phyloP scores from a whole-genome alignment of 495 filamentous ascomycete species.

The Geoglossum glabrum region DNA sequence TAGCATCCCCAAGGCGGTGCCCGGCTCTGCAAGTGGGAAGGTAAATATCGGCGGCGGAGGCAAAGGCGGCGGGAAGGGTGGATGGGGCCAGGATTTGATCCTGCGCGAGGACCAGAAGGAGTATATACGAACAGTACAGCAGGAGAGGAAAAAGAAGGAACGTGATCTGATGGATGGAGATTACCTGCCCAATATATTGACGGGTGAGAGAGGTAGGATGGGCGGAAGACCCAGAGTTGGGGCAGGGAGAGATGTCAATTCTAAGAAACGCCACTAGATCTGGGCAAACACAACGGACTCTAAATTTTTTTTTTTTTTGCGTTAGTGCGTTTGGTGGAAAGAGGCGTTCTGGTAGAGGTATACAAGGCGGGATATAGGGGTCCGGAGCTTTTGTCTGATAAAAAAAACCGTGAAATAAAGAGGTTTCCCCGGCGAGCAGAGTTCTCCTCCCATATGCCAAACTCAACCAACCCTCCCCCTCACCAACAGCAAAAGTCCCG shows the following conservation, averaged over 20 bases:
- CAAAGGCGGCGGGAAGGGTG: constrained; percentile 61
- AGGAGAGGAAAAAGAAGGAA: constrained; percentile 44
- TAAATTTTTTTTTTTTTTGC: not conserved
- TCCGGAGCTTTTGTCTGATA: no score
- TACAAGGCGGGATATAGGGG: no score
- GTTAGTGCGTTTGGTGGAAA: not conserved
- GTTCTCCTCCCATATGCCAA: no score
- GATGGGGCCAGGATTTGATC: constrained; percentile 68
- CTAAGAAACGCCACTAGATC: constrained; percentile 30
- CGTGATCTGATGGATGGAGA: constrained; percentile 88
- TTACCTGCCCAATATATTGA: constrained; percentile 71
- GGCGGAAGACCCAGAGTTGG: constrained; percentile 59
- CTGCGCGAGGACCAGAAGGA: constrained; percentile 94
- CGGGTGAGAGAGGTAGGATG: constrained; percentile 43
- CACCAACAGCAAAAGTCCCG: no score
- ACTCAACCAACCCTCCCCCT: no score
- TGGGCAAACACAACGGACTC: not conserved
- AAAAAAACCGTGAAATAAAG: no score
- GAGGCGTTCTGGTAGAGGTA: no score
- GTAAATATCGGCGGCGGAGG: constrained; percentile 24
- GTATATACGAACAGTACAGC: constrained; percentile 42
- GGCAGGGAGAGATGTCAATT: constrained; percentile 72
- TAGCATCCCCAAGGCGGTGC: constrained; percentile 78
- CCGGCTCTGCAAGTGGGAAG: constrained; percentile 60
- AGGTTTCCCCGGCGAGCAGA: no score